These are phyloP conservation scores for Camellia oleifera DNA, from an alignment of 179 eudicot genomes.

Conservation along the genomic window DNA sequence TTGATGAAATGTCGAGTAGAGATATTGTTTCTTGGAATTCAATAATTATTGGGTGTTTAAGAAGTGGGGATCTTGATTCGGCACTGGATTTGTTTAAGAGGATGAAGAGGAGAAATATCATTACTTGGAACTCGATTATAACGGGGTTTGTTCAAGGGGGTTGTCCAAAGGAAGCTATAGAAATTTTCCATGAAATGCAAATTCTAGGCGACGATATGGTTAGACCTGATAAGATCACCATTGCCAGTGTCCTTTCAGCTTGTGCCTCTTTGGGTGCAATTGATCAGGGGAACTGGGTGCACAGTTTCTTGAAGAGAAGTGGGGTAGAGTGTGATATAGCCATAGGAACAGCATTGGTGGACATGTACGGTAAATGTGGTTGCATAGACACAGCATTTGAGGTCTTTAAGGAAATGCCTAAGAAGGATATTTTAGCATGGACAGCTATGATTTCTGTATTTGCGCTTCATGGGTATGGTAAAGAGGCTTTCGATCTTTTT, in stretches of 20 bases:
- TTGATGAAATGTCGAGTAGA: constrained; percentile 53
- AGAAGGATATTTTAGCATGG: constrained; percentile 21
- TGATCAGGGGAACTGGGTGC: constrained; percentile 28
- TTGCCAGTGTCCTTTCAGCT: constrained; percentile 26
- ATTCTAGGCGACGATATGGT: constrained; percentile 9
- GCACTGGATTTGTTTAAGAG: constrained; percentile 20
- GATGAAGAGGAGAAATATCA: constrained; percentile 21
- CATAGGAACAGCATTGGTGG: constrained; percentile 23
- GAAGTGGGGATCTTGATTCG: constrained; percentile 19
- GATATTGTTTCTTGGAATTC: constrained; percentile 40
- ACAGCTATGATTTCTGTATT: constrained; percentile 19
- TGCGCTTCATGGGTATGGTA: constrained; percentile 15
- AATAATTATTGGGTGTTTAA: constrained; percentile 19
- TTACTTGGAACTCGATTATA: constrained; percentile 27
- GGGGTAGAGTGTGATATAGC: constrained; percentile 23
- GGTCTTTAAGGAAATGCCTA: constrained; percentile 13
- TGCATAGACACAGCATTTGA: constrained; percentile 13
- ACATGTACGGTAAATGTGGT: constrained; percentile 26
- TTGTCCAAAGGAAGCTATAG: constrained; percentile 21
- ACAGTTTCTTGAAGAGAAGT: constrained; percentile 23
- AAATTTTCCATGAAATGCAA: constrained; percentile 28
- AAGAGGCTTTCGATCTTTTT: constrained; percentile 17
- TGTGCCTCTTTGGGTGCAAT: constrained; percentile 25
- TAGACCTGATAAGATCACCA: constrained; percentile 19
- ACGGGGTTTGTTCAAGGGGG: constrained; percentile 27